Conservation (phyloP, 176 grass and related monocot genomes). For the Triticum turgidum region DNA sequence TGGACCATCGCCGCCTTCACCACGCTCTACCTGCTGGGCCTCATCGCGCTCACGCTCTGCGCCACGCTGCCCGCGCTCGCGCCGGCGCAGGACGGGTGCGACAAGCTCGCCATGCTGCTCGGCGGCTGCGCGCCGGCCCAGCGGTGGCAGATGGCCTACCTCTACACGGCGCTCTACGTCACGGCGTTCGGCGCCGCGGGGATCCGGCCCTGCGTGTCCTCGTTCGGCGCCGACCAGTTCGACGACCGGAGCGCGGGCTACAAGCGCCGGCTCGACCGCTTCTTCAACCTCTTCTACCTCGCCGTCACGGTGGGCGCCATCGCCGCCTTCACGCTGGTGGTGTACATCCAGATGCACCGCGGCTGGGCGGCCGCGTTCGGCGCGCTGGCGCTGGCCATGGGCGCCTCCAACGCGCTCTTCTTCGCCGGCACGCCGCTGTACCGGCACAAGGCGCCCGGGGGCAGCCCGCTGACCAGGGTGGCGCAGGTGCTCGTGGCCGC, state of each 20-base stretch:
- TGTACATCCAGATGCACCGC: conserved; percentile 77
- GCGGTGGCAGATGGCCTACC: conserved; percentile 81
- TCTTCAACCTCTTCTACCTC: conserved; percentile 95
- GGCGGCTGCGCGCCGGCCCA: conserved; percentile 51
- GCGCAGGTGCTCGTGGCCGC: conserved; percentile 81
- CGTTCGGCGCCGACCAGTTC: conserved; percentile 95
- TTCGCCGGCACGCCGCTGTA: conserved; percentile 79
- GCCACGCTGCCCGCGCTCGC: conserved; percentile 57
- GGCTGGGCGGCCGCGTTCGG: conserved; percentile 90
- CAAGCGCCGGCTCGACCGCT: conserved; percentile 65
- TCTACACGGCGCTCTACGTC: conserved; percentile 69
- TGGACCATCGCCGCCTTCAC: conserved; percentile 92
- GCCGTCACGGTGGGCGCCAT: conserved; percentile 84
- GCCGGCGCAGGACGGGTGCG: conserved; percentile 52
- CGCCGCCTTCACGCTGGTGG: conserved; percentile 75
- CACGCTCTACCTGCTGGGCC: conserved; percentile 80
- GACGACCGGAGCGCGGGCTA: conserved; percentile 59
- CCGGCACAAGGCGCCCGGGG: conserved; percentile 66
- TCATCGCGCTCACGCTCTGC: conserved; percentile 70
- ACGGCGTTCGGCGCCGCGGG: conserved; percentile 74
- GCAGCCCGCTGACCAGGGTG: conserved; percentile 79
- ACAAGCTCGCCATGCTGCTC: conserved; percentile 63
- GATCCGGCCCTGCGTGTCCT: conserved; percentile 86
- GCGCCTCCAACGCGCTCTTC: conserved; percentile 75
- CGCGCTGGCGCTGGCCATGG: conserved; percentile 81